Evolutionary conservation across 768 basidiomycete genomes (phyloP).

Genomic region (Cubamyces sp.): DNA sequence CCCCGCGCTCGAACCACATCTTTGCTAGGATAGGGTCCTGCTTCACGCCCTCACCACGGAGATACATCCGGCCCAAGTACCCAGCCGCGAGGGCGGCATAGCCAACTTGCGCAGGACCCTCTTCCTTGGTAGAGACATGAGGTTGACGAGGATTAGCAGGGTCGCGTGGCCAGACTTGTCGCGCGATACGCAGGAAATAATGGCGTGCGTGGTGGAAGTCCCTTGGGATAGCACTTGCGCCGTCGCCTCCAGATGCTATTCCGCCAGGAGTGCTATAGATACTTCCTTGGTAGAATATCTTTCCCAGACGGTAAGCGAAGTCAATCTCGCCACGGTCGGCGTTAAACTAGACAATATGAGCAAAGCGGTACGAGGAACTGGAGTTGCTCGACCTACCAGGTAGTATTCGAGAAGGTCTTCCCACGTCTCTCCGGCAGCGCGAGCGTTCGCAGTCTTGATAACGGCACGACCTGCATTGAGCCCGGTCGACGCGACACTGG

Average conservation of each 20-base stretch:
- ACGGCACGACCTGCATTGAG: conserved; percentile 70
- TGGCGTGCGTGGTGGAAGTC: conserved; percentile 75
- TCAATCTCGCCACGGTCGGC: conserved; percentile 89
- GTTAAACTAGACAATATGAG: conserved; percentile 68
- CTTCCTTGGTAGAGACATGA: conserved; percentile 30
- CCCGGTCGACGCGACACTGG: conserved; percentile 91
- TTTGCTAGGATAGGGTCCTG: conserved; percentile 75
- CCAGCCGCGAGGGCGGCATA: conserved; percentile 80
- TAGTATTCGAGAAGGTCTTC: conserved; percentile 93
- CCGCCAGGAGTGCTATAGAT: conserved; percentile 83
- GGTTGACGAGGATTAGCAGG: conserved; percentile 55
- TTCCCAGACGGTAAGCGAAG: conserved; percentile 91
- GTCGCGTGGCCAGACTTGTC: conserved; percentile 88
- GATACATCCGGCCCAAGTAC: conserved; percentile 91
- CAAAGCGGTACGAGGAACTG: conserved; percentile 6
- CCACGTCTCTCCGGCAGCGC: conserved; percentile 92
- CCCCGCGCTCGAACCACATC: conserved; percentile 94
- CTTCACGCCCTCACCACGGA: conserved; percentile 91
- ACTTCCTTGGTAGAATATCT: conserved; percentile 95
- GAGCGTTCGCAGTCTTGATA: conserved; percentile 81
- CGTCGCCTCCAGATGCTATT: conserved; percentile 84
- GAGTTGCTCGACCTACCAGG: conserved; percentile 50
- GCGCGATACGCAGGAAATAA: conserved; percentile 86
- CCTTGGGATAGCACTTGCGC: conserved; percentile 85
- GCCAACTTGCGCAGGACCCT: conserved; percentile 41